These are phyloP conservation scores for Bisporella sp. DNA, from an alignment of 2,329 filamentous ascomycete genomes.

Conservation along the genomic window DNA sequence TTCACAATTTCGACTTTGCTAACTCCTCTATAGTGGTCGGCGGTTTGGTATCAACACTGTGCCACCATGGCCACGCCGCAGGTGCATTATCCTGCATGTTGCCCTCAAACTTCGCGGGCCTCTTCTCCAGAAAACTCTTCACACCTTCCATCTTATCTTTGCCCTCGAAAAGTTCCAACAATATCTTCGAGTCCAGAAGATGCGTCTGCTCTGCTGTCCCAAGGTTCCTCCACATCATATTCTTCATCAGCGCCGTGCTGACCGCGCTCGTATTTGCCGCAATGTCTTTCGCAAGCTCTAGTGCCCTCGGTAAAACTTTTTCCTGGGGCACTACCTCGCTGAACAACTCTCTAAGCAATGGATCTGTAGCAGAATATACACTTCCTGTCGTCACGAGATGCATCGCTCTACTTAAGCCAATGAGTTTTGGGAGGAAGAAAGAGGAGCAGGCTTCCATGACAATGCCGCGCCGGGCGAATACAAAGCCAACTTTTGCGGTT, in stretches of 20 bases:
- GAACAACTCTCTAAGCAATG: conserved; percentile 54
- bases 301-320: conserved; percentile 55
- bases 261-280: conserved; percentile 59
- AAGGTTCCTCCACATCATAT: conserved; percentile 58
- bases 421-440: conserved; percentile 64
- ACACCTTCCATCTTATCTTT: conserved; percentile 54
- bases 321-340: conserved; percentile 55
- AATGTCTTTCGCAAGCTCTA: conserved; percentile 61
- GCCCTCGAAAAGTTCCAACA: conserved; percentile 51
- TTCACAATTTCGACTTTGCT: conserved; percentile 13
- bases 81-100: conserved; percentile 50
- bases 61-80: conserved; percentile 53
- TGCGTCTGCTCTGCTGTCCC: conserved; percentile 61
- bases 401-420: conserved; percentile 57
- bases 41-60: conserved; percentile 36
- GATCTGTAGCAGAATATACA: conserved; percentile 46
- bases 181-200: conserved; percentile 59
- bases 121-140: conserved; percentile 52
- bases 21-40: conserved; percentile 22
- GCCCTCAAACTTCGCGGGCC: conserved; percentile 46
- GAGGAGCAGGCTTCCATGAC: conserved; percentile 66
- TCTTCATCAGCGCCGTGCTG: conserved; percentile 59
- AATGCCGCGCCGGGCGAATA: conserved; percentile 64
- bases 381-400: conserved; percentile 61
- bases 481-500: conserved; percentile 63